phyloP scores from a whole-genome alignment of 106 monocot genomes.

The Phalaenopsis aphrodite region DNA sequence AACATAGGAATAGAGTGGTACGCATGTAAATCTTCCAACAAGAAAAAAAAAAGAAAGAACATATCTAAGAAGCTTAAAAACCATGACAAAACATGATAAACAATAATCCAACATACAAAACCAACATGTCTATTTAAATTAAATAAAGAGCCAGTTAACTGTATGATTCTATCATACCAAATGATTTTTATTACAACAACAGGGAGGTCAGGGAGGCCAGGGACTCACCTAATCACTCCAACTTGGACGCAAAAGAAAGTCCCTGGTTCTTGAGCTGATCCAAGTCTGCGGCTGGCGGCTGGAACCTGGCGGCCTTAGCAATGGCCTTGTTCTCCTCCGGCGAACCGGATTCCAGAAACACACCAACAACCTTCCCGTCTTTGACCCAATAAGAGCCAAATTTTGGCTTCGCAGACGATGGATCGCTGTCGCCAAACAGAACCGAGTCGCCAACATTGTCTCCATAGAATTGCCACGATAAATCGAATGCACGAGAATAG shows the following conservation, averaged over 20 bases:
- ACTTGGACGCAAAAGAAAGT: slow-evolving; percentile 40
- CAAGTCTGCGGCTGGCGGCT: slow-evolving; percentile 25
- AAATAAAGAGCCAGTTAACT: no score
- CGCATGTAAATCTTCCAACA: no score
- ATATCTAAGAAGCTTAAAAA: no score
- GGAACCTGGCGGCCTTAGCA: slow-evolving; percentile 39
- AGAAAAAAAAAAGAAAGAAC: no score
- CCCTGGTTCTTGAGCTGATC: slow-evolving; percentile 33
- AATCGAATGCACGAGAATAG: slow-evolving; percentile 53
- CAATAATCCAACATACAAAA: no score
- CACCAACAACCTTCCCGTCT: slow-evolving; percentile 52
- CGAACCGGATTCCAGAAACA: slow-evolving; percentile 42
- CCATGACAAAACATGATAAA: no score
- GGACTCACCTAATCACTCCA: slow-evolving; percentile 1
- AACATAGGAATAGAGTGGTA: no score
- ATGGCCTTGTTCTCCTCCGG: slow-evolving; percentile 73
- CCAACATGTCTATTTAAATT: no score
- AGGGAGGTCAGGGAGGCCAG: no score
- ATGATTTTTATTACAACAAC: no score
- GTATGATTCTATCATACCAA: no score
- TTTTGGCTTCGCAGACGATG: slow-evolving; percentile 41
- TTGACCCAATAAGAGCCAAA: slow-evolving; percentile 66
- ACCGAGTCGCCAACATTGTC: slow-evolving; percentile 58
- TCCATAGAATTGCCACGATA: slow-evolving; percentile 70
- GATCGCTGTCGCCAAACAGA: slow-evolving; percentile 50